Percentiles rank a stretch among this genome's conserved stretches.
Evolutionary conservation across 768 basidiomycete genomes (phyloP).

Genomic region (Panaeolus cyanescens): DNA sequence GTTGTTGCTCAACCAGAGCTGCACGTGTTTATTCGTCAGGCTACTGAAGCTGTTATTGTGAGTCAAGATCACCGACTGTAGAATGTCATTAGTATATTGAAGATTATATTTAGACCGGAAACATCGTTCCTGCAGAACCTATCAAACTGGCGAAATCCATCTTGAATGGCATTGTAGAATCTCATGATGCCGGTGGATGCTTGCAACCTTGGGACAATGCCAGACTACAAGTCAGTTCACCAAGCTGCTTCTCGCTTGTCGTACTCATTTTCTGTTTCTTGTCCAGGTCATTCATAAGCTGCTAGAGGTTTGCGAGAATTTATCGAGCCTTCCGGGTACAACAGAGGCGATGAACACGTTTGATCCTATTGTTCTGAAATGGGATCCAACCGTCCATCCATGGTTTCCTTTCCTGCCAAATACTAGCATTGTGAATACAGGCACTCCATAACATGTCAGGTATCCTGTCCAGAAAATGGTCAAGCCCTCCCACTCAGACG

Average conservation of each 20-base stretch:
- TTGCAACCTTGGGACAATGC: neutral
- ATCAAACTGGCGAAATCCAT: neutral
- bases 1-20: slow-evolving; percentile 60
- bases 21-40: slow-evolving; percentile 39
- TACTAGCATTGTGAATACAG: neutral
- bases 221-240: neutral
- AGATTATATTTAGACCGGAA: neutral
- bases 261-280: neutral
- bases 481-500: neutral
- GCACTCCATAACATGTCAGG: neutral
- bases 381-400: slow-evolving; percentile 48
- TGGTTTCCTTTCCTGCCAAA: slow-evolving; percentile 46
- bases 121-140: neutral
- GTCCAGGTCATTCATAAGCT: slow-evolving; percentile 43
- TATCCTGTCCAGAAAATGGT: too few relatives aligned
- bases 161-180: neutral
- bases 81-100: too few relatives aligned
- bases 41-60: neutral
- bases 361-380: slow-evolving; percentile 40
- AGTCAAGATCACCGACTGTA: neutral
- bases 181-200: neutral
- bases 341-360: slow-evolving; percentile 36
- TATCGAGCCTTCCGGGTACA: slow-evolving; percentile 37
- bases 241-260: neutral
- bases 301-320: slow-evolving; percentile 34